Base-by-base conservation (phyloP, 106 monocot genomes). In the Allium fistulosum region DNA sequence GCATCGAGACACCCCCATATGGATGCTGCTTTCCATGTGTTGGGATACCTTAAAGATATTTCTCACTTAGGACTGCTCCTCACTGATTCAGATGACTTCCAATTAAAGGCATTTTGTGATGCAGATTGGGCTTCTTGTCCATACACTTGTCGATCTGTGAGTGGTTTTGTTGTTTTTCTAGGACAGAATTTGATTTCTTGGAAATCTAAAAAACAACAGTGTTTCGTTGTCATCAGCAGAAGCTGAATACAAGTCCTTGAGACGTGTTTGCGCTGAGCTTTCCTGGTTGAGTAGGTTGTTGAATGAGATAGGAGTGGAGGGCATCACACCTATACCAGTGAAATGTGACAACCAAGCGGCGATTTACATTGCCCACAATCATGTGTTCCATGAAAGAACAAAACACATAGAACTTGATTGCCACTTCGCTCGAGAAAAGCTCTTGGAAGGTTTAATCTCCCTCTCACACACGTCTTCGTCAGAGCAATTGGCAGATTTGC, bases 321-420 rank as follows among this genome's bases (percentile, higher is more conserved):
- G 0, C 9, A 7, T 7, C 7, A 6, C 10, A 17, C 62, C 17
- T 62, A 37, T 17, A 13, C 9, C 9, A 28, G 26, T 62, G 45
- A 22, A 59, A n/a, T 62, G 62, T 62, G 62, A 62, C 22, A 62
- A 62, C 45, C 0, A 62, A 1, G 62, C 62, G 27, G 62, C 22
- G 7, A 10, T 62, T 4, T 28, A 22, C 6, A 62, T 62, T 6
- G 62, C 22, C 9, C 10, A 0, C 4, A 62, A 62, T 62, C 62
- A 2, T 10, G 26, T 66, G 10, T 66, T 66, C 65, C 22, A 66
- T 27, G 65, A 66, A 16, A 46, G 65, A 66, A 66, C 65, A 5
- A 66, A 49, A 17, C 65, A 66, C n/a, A 48, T 66, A 14, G 65
- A 66, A 16, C 6, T 66, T n/a, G 65, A 48, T 15, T 48, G 47